Base-by-base conservation (phyloP, 73 alveolate genomes). In the Paramecium sonneborni region DNA sequence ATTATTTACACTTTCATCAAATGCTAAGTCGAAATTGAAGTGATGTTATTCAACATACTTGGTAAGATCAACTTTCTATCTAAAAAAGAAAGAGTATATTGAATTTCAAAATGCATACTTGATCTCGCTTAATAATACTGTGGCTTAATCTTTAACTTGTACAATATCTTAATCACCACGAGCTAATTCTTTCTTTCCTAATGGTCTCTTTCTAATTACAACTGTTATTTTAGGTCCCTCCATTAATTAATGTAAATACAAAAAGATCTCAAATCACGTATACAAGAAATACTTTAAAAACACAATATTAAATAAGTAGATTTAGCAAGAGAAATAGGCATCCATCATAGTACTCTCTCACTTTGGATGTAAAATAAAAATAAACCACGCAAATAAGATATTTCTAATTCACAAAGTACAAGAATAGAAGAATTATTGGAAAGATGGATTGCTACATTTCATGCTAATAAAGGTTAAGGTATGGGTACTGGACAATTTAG, bases 141-240 rank as follows among this genome's bases (percentile, higher is more conserved):
- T 79, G 20, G 92, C 92, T 9, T 90, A 93, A 35, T 96, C 96
- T 86, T 96, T 92, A 79, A 92, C 96, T 21, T 96, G 98, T 20
- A 98, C 95, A 48, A 98, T 97, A 89, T 98, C 99, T 12, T 87
- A 92, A 52, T 98, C 99, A 68, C 96, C 96, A 86, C 95, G 93
- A 57, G 95, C 94, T 46, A 48, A 67, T 88, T 99, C 99, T 94
- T 97, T 98, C 93, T 96, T 92, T 86, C 97, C 98, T 94, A 98
- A 92, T 67, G 99, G 99, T 67, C 99, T 93, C 98, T 99, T 99
- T 41, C 99, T 95, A 26, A 99, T 99, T 68, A 98, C 99, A 70
- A 99, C 99, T 76, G 98, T 94, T 90, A 99, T 99, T 92, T 97
- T 97, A 44, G 99, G 99, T 52, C 93, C 96, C 18, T 79, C 90